Percentiles rank a stretch among this genome's conserved stretches.
Evolutionary conservation across 2,329 filamentous ascomycete genomes (phyloP).

Genomic region (Aspergillus sp.): DNA sequence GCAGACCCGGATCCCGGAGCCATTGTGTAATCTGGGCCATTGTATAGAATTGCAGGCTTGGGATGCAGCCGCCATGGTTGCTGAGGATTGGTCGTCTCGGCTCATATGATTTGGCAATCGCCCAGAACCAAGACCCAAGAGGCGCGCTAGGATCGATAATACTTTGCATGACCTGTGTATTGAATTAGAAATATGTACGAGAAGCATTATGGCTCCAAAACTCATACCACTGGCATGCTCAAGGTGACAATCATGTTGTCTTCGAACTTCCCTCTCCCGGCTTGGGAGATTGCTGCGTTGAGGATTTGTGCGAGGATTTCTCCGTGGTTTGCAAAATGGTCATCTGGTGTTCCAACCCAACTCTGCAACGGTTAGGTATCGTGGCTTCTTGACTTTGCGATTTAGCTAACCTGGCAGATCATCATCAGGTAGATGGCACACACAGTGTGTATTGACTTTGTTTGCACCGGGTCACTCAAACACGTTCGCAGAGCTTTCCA

Average conservation of each 20-base stretch:
- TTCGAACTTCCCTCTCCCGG: conserved; percentile 19
- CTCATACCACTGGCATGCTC: conserved; percentile 23
- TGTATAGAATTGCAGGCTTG: conserved; percentile 14
- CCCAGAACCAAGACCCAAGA: conserved; percentile 20
- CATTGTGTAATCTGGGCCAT: conserved; percentile 14
- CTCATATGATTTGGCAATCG: conserved; percentile 1
- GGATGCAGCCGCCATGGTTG: conserved; percentile 4
- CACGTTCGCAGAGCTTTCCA: conserved; percentile 24
- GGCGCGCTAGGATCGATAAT: conserved; percentile 21
- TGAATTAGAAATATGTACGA: neutral
- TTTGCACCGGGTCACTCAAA: conserved; percentile 25
- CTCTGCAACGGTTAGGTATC: conserved; percentile 13
- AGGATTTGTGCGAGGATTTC: conserved; percentile 23
- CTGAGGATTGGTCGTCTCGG: neutral
- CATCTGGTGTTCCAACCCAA: conserved; percentile 23
- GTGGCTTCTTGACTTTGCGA: neutral
- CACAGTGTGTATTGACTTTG: conserved; percentile 24
- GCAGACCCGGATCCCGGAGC: conserved; percentile 2
- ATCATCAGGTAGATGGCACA: conserved; percentile 30
- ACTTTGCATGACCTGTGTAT: conserved; percentile 22
- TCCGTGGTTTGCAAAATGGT: conserved; percentile 18
- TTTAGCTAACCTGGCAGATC: conserved; percentile 27
- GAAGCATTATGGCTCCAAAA: neutral
- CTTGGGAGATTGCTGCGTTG: conserved; percentile 13
- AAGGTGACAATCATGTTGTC: conserved; percentile 21